Percentiles rank a stretch among this genome's conserved stretches.
phyloP scores from a whole-genome alignment of 768 basidiomycete genomes.

The Coprinellus micaceus region DNA sequence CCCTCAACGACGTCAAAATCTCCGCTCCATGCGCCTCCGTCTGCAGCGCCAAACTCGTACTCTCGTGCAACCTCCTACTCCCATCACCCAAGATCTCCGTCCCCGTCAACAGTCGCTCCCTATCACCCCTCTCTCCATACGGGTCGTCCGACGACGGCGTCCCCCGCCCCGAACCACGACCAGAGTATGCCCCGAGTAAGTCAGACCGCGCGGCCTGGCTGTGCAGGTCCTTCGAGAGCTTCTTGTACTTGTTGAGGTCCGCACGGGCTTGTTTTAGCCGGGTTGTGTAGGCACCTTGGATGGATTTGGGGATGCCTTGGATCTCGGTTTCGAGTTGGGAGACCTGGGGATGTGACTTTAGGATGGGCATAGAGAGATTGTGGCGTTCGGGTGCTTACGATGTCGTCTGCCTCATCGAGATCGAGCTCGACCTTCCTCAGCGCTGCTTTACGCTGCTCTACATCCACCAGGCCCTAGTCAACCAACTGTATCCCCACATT shows the following conservation, averaged over 20 bases:
- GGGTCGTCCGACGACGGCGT: constrained; percentile 85
- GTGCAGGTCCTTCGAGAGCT: constrained; percentile 69
- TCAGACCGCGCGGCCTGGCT: constrained; percentile 64
- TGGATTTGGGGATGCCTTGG: constrained; percentile 84
- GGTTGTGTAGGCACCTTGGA: constrained; percentile 63
- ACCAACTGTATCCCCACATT: neutral
- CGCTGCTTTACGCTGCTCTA: constrained; percentile 80
- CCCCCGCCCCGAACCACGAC: constrained; percentile 9
- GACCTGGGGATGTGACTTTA: constrained; percentile 44
- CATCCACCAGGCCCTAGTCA: too few relatives aligned
- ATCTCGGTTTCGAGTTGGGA: constrained; percentile 95
- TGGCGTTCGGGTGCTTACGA: constrained; percentile 45
- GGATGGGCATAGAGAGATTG: neutral
- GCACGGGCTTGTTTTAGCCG: constrained; percentile 68
- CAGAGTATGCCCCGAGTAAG: constrained; percentile 36
- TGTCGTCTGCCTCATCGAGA: constrained; percentile 92
- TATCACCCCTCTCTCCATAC: constrained; percentile 58
- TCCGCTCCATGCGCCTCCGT: constrained; percentile 89
- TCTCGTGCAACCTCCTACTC: constrained; percentile 65
- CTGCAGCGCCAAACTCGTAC: constrained; percentile 86
- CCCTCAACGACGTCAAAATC: constrained; percentile 73
- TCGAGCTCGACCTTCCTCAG: constrained; percentile 82
- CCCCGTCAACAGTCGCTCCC: constrained; percentile 70
- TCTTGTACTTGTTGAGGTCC: constrained; percentile 73
- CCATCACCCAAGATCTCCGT: constrained; percentile 75